Percentiles rank a stretch among this genome's conserved stretches.
Conservation (phyloP, 176 grass and related monocot species). For the Triticum turgidum region DNA sequence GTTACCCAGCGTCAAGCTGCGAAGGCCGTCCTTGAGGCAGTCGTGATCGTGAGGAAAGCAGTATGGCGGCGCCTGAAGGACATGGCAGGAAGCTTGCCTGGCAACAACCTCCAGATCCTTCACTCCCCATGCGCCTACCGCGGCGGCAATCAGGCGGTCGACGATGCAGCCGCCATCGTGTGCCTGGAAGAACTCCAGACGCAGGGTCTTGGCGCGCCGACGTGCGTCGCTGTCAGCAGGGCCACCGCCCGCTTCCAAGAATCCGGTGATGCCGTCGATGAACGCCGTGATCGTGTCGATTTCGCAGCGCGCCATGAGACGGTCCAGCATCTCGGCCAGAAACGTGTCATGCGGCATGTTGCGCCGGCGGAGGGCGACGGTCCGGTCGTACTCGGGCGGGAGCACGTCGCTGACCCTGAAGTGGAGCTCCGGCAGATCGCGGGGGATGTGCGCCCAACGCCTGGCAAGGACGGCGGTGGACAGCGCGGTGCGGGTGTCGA, state of each 20-base stretch:
- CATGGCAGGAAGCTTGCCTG: not conserved
- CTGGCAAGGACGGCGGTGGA: not conserved
- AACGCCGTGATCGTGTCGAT: not conserved
- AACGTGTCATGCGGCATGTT: not conserved
- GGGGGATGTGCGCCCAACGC: not conserved
- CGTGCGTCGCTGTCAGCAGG: not conserved
- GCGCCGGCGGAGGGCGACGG: not conserved
- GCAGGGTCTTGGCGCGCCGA: not conserved
- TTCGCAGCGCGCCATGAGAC: not conserved
- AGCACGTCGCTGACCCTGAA: not conserved
- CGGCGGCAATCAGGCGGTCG: not conserved
- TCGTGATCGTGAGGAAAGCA: not conserved
- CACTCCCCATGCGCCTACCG: slow-evolving; percentile 5
- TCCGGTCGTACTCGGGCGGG: not conserved
- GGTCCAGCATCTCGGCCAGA: not conserved
- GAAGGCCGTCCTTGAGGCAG: not conserved
- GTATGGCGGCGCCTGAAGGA: not conserved
- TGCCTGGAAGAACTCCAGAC: not conserved
- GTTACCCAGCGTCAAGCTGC: slow-evolving; percentile 6
- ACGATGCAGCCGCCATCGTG: not conserved
- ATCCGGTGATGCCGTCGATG: not conserved
- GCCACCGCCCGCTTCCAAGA: not conserved
- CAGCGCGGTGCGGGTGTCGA: not conserved
- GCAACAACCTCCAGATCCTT: slow-evolving; percentile 15
- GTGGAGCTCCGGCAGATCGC: not conserved